phyloP scores from a whole-genome alignment of 2,329 filamentous ascomycete genomes.

The Penicillium paneum region DNA sequence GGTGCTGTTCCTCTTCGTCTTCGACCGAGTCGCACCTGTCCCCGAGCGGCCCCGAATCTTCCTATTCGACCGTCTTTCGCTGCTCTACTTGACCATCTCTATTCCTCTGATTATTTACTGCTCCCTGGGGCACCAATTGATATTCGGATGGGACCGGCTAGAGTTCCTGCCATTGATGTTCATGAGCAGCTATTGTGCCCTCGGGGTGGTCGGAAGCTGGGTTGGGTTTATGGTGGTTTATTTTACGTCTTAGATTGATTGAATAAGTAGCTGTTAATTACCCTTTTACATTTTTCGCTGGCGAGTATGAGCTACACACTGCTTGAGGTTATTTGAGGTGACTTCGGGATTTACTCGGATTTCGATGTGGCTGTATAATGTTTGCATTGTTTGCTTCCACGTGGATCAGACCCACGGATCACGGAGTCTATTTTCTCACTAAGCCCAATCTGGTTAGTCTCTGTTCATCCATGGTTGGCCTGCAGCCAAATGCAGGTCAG shows the following conservation, averaged over 20 bases:
- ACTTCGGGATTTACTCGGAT: not conserved
- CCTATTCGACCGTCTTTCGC: slow-evolving; percentile 83
- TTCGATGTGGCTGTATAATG: slow-evolving; percentile 4
- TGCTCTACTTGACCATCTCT: slow-evolving; percentile 83
- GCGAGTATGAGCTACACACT: not conserved
- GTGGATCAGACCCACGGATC: slow-evolving; percentile 22
- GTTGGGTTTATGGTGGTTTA: slow-evolving; percentile 91
- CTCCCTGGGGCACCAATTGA: slow-evolving; percentile 74
- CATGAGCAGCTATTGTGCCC: slow-evolving; percentile 86
- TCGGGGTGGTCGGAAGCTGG: slow-evolving; percentile 97
- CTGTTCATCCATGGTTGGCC: slow-evolving; percentile 16
- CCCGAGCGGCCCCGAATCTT: slow-evolving; percentile 78
- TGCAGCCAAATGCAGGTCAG: slow-evolving; percentile 16
- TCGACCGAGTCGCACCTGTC: slow-evolving; percentile 83
- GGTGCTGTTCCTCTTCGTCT: slow-evolving; percentile 76
- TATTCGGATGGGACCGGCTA: slow-evolving; percentile 70
- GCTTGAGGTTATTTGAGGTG: not conserved
- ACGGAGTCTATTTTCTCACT: slow-evolving; percentile 20
- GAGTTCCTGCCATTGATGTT: slow-evolving; percentile 97
- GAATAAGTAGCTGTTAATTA: not conserved
- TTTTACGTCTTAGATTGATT: slow-evolving; percentile 53
- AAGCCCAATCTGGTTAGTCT: slow-evolving; percentile 15
- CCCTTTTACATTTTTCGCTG: not conserved
- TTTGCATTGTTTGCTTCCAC: slow-evolving; percentile 26
- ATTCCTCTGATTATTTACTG: slow-evolving; percentile 88